Evolutionary conservation across 1,284 basidiomycete genomes (phyloP), one percentile per base, ranked within the genome.

Genomic region (Fomitiporia mediterranea): DNA sequence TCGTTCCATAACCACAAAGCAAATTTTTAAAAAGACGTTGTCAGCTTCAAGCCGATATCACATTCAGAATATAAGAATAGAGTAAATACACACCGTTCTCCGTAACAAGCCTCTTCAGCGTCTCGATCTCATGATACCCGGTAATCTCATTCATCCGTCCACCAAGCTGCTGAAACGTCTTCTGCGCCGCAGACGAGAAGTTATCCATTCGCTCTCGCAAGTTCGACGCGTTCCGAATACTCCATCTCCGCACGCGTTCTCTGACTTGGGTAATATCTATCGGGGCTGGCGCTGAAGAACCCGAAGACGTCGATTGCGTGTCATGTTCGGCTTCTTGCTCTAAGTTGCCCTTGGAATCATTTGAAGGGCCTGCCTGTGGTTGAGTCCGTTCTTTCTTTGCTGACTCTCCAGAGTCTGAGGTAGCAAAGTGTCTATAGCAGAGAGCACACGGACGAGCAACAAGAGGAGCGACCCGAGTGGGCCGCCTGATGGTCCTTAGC

Each of bases 101-200:
- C 30, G 81, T 83, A n/a, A 96, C 94, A 42, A 78, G 75, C 59
- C 72, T 72, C 70, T 96, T 95, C 57, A 97, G 72, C 28, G 76
- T 75, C 64, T 96, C 93, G 38, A 97, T 95, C 67, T 90, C 87
- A 61, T 89, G 85, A 65, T 97, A 97, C 0, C 94, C 94, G 9
- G 94, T 94, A 27, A 89, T 83, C 60, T 82, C 83, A 66, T 95
- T 97, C 58, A 97, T 73, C 65, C 88, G 81, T 9, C 79, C 73
- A 6, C 92, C 91, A 0, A 94, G 75, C 63, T 85, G 76, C 15
- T 84, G 81, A 62, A 95, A 82, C 8, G 78, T 81, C 15, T 73
- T 71, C 59, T 79, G 78, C 3, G 86, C 77, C 5, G 67, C 68
- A 5, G 72, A 70, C 0, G 86, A 83, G 62, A 86, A 78, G 42